These are phyloP conservation scores for Batkoa obscura DNA, from an alignment of 371 early-diverging fungal species.

Conservation along the genomic window DNA sequence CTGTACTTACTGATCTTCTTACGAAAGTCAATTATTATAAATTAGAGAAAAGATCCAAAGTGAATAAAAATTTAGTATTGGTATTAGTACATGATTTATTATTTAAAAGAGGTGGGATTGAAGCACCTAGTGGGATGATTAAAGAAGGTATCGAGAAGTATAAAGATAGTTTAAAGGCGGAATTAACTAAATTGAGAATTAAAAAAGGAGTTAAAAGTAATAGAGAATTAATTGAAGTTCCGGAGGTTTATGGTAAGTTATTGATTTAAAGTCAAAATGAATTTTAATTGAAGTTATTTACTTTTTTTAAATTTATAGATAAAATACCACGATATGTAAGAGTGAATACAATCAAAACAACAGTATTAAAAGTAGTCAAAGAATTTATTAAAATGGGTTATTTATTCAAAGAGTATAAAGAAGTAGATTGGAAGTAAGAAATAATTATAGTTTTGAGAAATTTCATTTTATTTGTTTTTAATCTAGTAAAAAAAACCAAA, in stretches of 20 bases:
- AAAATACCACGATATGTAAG: slow-evolving; percentile 53
- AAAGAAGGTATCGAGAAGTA: too few species aligned
- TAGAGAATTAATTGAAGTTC: slow-evolving; percentile 45
- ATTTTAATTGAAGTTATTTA: not conserved
- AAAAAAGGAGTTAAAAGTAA: not conserved
- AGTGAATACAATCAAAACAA: slow-evolving; percentile 47
- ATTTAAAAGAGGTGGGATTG: slow-evolving; percentile 52
- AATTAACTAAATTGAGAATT: too few species aligned
- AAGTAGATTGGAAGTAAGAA: slow-evolving; percentile 17
- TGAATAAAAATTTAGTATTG: slow-evolving; percentile 16
- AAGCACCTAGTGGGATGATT: too few species aligned
- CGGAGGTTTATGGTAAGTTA: slow-evolving; percentile 38
- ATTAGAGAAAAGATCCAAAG: slow-evolving; percentile 25
- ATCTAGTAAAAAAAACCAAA: slow-evolving; percentile 7
- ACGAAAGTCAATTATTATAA: not conserved
- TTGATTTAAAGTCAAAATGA: slow-evolving; percentile 11
- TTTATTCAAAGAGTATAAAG: slow-evolving; percentile 19
- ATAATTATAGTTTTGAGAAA: not conserved
- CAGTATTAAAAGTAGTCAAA: slow-evolving; percentile 40
- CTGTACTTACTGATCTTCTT: not conserved
- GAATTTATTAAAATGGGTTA: slow-evolving; percentile 40
- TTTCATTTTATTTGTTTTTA: not conserved
- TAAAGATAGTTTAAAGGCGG: not conserved
- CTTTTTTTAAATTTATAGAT: slow-evolving; percentile 11
- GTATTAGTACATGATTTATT: slow-evolving; percentile 68